Evolutionary conservation across 108 stramenopile species (phyloP).

Genomic region (Tribonema minus): DNA sequence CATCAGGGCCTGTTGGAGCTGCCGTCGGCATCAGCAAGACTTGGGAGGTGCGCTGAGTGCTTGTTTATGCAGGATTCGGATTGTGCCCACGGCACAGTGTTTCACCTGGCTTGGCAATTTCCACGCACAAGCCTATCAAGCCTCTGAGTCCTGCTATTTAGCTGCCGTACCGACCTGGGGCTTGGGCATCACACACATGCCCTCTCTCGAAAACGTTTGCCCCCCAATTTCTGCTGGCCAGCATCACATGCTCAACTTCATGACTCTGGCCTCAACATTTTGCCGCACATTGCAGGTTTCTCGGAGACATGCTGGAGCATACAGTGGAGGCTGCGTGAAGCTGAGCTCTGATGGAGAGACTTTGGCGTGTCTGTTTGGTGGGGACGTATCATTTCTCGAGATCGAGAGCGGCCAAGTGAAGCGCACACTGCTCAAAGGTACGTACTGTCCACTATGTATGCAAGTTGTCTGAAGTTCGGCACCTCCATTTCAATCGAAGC

Average conservation of each 20-base stretch:
- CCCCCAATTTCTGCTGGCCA: background rate
- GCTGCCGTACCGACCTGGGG: background rate
- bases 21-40: background rate
- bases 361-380: conserved; percentile 33
- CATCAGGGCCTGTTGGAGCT: background rate
- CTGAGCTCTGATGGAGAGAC: conserved; percentile 30
- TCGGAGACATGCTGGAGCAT: background rate
- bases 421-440: background rate
- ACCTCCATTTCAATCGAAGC: background rate
- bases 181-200: background rate
- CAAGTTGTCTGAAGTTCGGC: background rate
- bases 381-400: conserved; percentile 31
- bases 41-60: background rate
- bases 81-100: no score
- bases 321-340: conserved; percentile 37
- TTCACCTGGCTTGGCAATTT: no score
- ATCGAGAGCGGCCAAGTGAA: conserved; percentile 21
- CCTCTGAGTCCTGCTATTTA: background rate
- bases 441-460: background rate
- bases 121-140: background rate
- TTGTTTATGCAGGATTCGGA: no score
- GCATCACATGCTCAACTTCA: background rate
- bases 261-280: no score
- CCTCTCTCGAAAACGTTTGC: background rate
- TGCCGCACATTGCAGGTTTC: background rate